A percentile compares a stretch with the other conserved stretches of the same genome.
Evolutionary conservation across 164 flowering plant genomes (phyloP).

Genomic region (Amborella trichopoda): DNA sequence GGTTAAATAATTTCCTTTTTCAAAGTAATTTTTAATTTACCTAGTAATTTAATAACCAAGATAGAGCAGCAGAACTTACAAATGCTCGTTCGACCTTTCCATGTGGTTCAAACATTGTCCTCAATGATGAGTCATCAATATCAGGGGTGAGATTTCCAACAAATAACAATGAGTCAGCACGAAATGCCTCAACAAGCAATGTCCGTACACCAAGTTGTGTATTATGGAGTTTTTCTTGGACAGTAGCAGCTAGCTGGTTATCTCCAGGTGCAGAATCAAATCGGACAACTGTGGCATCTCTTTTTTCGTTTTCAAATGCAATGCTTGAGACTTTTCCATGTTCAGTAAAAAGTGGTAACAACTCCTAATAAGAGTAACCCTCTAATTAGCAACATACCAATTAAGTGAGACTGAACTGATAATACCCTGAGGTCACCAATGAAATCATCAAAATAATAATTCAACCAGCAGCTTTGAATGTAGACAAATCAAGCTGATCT

Average conservation of each 20-base stretch:
- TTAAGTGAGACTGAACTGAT: too few relatives aligned
- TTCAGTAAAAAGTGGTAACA: neutral
- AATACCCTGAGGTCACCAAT: too few relatives aligned
- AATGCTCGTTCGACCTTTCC: neutral
- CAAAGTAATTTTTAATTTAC: too few relatives aligned
- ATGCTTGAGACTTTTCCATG: neutral
- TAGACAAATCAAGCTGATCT: too few relatives aligned
- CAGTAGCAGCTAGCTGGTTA: neutral
- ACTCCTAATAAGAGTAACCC: too few relatives aligned
- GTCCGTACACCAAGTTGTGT: neutral
- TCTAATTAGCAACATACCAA: too few relatives aligned
- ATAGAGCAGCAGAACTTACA: conserved; percentile 1
- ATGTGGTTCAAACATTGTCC: conserved; percentile 3
- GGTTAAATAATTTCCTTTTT: neutral
- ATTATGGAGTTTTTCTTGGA: neutral
- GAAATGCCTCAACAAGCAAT: neutral
- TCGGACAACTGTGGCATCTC: conserved; percentile 1
- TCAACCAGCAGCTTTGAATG: too few relatives aligned
- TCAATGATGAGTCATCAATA: neutral
- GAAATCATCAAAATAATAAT: too few relatives aligned
- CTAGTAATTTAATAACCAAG: too few relatives aligned
- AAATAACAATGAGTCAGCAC: neutral
- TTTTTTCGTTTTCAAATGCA: conserved; percentile 1
- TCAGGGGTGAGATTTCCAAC: conserved; percentile 3
- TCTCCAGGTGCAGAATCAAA: neutral